Conservation (phyloP, 2,329 filamentous ascomycete genomes). For the Aschersonia sp. region DNA sequence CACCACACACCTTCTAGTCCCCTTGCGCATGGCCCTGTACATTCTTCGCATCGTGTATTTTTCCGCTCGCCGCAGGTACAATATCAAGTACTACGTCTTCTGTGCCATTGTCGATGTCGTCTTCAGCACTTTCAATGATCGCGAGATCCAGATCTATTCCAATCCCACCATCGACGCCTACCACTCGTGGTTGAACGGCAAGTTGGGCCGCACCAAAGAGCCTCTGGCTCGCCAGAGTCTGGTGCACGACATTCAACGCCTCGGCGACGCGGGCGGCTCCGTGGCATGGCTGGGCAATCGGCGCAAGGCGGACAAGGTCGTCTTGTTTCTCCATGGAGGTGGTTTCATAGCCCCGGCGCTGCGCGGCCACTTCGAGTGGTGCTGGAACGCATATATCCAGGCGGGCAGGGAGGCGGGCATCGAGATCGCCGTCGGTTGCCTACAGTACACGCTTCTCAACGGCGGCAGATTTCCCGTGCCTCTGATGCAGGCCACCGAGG, state of each 20-base stretch:
- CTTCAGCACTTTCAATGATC: conserved; percentile 8
- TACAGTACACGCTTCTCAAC: conserved; percentile 20
- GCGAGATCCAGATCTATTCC: conserved; percentile 10
- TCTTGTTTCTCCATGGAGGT: conserved; percentile 16
- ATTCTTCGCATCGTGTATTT: conserved; percentile 3
- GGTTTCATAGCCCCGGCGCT: conserved; percentile 10
- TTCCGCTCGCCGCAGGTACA: conserved; percentile 5
- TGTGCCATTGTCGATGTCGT: conserved; percentile 7
- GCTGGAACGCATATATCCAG: conserved; percentile 12
- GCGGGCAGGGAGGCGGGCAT: conserved; percentile 7
- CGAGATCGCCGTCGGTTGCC: conserved; percentile 16
- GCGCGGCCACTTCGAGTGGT: conserved; percentile 12
- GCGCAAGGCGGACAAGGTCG: conserved; percentile 11
- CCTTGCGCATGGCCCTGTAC: conserved; percentile 2
- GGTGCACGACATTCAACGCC: conserved; percentile 7
- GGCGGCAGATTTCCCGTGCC: conserved; percentile 15
- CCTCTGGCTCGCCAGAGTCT: conserved; percentile 6
- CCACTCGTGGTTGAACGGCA: conserved; percentile 9
- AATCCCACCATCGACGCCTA: conserved; percentile 9
- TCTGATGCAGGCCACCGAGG: conserved; percentile 16
- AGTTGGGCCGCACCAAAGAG: conserved; percentile 4
- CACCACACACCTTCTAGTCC: not conserved
- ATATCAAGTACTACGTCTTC: conserved; percentile 4
- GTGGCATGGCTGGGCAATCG: conserved; percentile 15
- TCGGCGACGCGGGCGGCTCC: conserved; percentile 5